These are phyloP conservation scores for Cicer bijugum DNA, from an alignment of 306 rosid genomes.

Conservation along the genomic window DNA sequence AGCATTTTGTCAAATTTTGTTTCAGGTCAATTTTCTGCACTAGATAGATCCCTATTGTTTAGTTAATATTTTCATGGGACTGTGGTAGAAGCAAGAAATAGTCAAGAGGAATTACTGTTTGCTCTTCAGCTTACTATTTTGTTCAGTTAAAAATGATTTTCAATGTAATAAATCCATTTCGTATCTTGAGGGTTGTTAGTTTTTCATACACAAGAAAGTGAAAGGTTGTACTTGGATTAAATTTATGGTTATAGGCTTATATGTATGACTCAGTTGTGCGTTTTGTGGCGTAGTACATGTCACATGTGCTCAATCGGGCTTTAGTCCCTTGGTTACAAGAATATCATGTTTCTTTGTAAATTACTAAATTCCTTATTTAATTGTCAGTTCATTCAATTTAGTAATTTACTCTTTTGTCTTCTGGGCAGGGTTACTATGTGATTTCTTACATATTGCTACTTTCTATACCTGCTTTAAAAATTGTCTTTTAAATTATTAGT, in stretches of 20 bases:
- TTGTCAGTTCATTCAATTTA: conserved; percentile 33
- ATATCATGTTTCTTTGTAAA: conserved; percentile 7
- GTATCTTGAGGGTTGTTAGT: conserved; percentile 42
- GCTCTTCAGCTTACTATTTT: conserved; percentile 40
- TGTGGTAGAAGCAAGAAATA: conserved; percentile 43
- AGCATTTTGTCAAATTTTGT: conserved; percentile 44
- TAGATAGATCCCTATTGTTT: conserved; percentile 42
- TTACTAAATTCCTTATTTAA: conserved; percentile 35
- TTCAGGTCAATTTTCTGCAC: conserved; percentile 50
- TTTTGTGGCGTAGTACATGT: conserved; percentile 44
- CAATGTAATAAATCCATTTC: conserved; percentile 44
- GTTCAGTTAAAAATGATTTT: conserved; percentile 42
- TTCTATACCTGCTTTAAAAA: neutral
- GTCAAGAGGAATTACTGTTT: conserved; percentile 44
- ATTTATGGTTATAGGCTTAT: conserved; percentile 33
- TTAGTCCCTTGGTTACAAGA: conserved; percentile 37
- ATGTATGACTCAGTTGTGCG: conserved; percentile 29
- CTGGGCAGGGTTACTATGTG: neutral
- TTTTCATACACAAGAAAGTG: conserved; percentile 45
- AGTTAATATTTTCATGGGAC: conserved; percentile 40
- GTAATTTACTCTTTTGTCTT: neutral
- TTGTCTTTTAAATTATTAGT: neutral
- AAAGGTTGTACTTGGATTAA: conserved; percentile 47
- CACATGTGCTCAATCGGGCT: conserved; percentile 34
- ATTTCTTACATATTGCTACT: neutral